Evolutionary conservation across 345 rosid species (phyloP).

Genomic region (Hevea brasiliensis): DNA sequence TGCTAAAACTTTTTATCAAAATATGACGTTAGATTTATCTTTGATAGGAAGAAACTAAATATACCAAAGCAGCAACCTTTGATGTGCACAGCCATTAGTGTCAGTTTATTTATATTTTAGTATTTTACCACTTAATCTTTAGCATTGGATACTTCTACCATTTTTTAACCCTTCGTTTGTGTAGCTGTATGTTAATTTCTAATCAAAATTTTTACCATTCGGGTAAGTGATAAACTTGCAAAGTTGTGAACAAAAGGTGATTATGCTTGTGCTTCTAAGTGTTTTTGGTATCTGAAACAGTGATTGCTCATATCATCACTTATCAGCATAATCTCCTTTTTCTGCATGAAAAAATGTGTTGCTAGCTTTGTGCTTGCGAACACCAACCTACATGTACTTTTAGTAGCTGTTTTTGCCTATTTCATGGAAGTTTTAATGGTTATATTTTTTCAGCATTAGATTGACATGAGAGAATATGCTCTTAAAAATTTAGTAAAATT

Average conservation of each 20-base stretch:
- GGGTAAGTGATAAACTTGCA: background rate
- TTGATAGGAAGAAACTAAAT: slow-evolving; percentile 29
- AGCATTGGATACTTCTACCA: background rate
- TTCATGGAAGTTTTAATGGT: too few relatives aligned
- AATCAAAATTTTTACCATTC: background rate
- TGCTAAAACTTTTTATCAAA: slow-evolving; percentile 1
- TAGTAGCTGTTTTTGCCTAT: background rate
- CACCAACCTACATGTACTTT: background rate
- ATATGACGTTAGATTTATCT: slow-evolving; percentile 20
- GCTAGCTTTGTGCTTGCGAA: slow-evolving; percentile 5
- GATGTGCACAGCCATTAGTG: background rate
- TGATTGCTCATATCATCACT: too few relatives aligned
- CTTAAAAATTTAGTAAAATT: too few relatives aligned
- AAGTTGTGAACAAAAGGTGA: background rate
- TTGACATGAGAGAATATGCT: too few relatives aligned
- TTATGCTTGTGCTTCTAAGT: background rate
- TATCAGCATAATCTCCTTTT: background rate
- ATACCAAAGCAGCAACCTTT: slow-evolving; percentile 13
- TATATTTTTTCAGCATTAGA: too few relatives aligned
- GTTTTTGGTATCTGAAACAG: background rate
- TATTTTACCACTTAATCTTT: background rate
- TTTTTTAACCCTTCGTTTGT: background rate
- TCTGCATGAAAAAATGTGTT: background rate
- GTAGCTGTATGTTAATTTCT: background rate
- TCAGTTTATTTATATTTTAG: background rate